Conservation (phyloP, 2,329 filamentous ascomycete species). For the Pseudogymnoascus verrucosus region DNA sequence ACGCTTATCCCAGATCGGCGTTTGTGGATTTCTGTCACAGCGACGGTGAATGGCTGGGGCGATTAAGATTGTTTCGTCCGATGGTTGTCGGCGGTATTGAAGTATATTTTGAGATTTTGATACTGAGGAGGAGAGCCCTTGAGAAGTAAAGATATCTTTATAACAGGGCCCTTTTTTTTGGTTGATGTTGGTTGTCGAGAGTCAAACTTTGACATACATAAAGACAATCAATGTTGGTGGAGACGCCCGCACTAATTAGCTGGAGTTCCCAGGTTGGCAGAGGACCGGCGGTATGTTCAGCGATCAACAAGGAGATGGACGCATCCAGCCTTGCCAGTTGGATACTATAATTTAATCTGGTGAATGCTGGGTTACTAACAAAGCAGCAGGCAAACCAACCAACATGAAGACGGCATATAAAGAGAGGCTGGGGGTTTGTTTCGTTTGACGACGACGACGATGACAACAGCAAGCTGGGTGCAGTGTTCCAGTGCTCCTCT, state of each 20-base stretch:
- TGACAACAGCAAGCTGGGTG: neutral
- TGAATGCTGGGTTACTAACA: neutral
- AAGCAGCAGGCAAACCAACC: neutral
- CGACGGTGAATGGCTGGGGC: neutral
- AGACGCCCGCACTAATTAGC: neutral
- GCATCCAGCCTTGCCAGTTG: slow-evolving; percentile 2
- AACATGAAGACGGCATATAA: slow-evolving; percentile 1
- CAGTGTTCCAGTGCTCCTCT: neutral
- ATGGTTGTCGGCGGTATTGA: neutral
- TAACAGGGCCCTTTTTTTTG: neutral
- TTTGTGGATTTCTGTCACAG: slow-evolving; percentile 3
- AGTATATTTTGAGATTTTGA: neutral
- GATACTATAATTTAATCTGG: neutral
- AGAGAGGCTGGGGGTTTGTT: neutral
- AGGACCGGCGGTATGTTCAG: neutral
- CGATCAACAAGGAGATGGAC: slow-evolving; percentile 7
- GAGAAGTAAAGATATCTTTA: neutral
- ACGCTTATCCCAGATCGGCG: slow-evolving; percentile 5
- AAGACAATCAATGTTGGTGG: neutral
- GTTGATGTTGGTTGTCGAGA: neutral
- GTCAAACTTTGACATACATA: neutral
- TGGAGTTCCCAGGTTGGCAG: neutral
- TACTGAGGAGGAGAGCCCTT: neutral
- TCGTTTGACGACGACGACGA: neutral
- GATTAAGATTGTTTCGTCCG: neutral